Percentiles rank a stretch among this genome's conserved stretches.
Conservation (phyloP, 106 monocot species). For the Acorus calamus region DNA sequence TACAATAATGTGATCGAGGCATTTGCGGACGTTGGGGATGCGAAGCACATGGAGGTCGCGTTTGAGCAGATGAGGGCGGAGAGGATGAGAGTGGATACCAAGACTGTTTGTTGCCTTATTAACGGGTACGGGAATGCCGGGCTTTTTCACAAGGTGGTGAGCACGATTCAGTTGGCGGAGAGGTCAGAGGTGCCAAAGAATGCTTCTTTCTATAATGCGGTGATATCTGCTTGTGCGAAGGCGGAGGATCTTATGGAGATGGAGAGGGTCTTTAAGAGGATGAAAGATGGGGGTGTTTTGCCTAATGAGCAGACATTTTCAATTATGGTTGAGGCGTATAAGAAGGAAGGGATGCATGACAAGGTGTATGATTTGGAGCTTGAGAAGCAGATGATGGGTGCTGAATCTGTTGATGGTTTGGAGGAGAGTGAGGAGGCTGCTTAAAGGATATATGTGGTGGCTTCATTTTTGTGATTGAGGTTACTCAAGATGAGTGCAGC, state of each 20-base stretch:
- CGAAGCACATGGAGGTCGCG: slow-evolving; percentile 68
- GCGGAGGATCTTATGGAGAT: slow-evolving; percentile 90
- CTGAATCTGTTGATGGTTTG: slow-evolving; percentile 10
- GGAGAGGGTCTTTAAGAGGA: slow-evolving; percentile 83
- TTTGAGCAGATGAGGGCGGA: slow-evolving; percentile 85
- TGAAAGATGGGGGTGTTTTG: slow-evolving; percentile 52
- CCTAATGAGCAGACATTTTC: slow-evolving; percentile 54
- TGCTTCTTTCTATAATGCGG: slow-evolving; percentile 64
- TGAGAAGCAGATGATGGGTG: slow-evolving; percentile 18
- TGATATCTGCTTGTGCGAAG: slow-evolving; percentile 78
- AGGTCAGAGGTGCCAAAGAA: slow-evolving; percentile 44
- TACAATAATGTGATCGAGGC: slow-evolving; percentile 84
- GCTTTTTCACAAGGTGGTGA: slow-evolving; percentile 80
- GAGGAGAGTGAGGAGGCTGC: too few species aligned
- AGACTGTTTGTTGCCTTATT: slow-evolving; percentile 79
- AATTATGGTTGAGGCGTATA: slow-evolving; percentile 58
- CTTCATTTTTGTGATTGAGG: too few species aligned
- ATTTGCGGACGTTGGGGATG: slow-evolving; percentile 78
- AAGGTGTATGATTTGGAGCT: slow-evolving; percentile 68
- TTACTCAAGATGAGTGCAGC: too few species aligned
- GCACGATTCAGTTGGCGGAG: slow-evolving; percentile 71
- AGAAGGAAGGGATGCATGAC: slow-evolving; percentile 84
- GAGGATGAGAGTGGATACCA: slow-evolving; percentile 77
- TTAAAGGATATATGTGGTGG: too few species aligned
- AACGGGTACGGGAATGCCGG: slow-evolving; percentile 73